phyloP scores from a whole-genome alignment of 176 grass and related monocot species.

The Oryza coarctata region DNA sequence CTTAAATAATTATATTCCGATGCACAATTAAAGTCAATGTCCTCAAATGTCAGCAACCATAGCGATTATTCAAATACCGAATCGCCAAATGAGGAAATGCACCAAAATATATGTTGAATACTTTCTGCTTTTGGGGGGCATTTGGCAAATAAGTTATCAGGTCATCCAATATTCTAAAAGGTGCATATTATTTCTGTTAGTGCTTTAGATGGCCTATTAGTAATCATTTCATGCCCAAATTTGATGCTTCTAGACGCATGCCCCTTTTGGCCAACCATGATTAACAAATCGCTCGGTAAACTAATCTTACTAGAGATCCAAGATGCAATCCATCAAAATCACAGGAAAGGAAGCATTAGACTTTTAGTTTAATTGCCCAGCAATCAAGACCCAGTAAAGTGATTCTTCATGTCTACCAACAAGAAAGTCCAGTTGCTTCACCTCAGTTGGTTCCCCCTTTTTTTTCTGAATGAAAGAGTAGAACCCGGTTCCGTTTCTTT shows the following conservation, averaged over 20 bases:
- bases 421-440: conserved; percentile 40
- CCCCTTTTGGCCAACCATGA: conserved; percentile 37
- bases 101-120: conserved; percentile 23
- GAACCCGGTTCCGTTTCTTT: conserved; percentile 44
- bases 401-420: conserved; percentile 52
- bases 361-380: conserved; percentile 35
- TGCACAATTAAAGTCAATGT: conserved; percentile 16
- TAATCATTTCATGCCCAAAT: conserved; percentile 22
- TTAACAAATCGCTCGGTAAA: conserved; percentile 6
- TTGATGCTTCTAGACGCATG: conserved; percentile 42
- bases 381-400: conserved; percentile 37
- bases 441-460: conserved; percentile 22
- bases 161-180: not conserved
- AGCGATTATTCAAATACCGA: conserved; percentile 10
- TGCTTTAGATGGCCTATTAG: conserved; percentile 24
- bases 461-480: not conserved
- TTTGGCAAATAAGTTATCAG: conserved; percentile 3
- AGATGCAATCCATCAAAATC: conserved; percentile 41
- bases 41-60: conserved; percentile 20
- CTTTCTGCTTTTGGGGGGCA: conserved; percentile 18
- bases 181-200: conserved; percentile 20
- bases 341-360: conserved; percentile 34
- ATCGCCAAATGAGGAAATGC: conserved; percentile 37
- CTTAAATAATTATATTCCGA: not conserved
- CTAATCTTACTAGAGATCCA: not conserved